Evolutionary conservation across 352 stramenopile species (phyloP), one percentile per base, ranked within the genome.

Genomic region (Poterioochromonas sp.): DNA sequence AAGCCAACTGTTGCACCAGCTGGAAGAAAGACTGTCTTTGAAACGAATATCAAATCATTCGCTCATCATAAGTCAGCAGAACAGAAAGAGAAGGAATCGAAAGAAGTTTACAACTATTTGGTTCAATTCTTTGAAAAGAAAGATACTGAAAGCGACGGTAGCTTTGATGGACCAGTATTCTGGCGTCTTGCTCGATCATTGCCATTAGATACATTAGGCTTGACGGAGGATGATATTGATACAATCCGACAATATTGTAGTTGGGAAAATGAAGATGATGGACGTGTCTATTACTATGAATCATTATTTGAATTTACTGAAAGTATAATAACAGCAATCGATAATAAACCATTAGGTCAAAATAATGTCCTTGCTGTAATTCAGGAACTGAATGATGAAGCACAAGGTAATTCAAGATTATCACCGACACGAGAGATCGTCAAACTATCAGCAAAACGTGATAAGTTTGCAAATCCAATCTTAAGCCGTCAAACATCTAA

Each of bases 201-300:
- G 32, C 62, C 62, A 47, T 47, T 71, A n/a, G 20, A 8, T 35
- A 22, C 12, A 1, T 40, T 43, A 32, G 62, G 62, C 11, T 71
- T 71, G 1, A 47, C 8, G 1, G 8, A 26, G 20, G 18, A 47
- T 26, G 62, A 71, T 26, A 22, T 71, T 8, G 62, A 71, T 26
- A 32, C 26, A 29, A 44, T 71, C 3, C 5, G 39, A 39, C 3
- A 65, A 5, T 65, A 11, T 5, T 11, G 3, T 39, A 22, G 11
- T 22, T 65, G 54, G 54, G 54, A 65, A 65, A 11, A 65, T 39
- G 43, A 51, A 51, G 43, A 18, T 51, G 54, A 44, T 29, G 62
- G 62, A 71, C 1, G 15, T 41, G 34, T 71, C 1, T 71, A 44
- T 40, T 71, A 71, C 32, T 40, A 71, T 47, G 62, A 71, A 29